Evolutionary conservation across 805 yeast genomes (phyloP), one percentile per base, ranked within the genome.

Genomic region (Lipomyces kockii): DNA sequence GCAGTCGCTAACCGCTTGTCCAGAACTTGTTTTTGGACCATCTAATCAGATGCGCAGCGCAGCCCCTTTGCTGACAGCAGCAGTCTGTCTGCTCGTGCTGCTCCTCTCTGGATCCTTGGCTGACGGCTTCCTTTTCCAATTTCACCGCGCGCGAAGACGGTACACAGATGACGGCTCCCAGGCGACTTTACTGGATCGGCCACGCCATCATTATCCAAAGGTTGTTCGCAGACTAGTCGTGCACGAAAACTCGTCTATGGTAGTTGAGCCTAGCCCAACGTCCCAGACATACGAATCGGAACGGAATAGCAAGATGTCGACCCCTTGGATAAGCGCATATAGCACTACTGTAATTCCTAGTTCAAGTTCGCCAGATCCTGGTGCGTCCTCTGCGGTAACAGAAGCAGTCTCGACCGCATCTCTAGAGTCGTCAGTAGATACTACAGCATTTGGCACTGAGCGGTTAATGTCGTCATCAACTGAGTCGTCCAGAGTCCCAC

Each of bases 171-270:
- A 39, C 46, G 61, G 34, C 20, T 52, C 63, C 37, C 37, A 60
- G 20, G 25, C 63, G 14, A 63, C 32, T 12, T 53, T 51, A 46
- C 60, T 46, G 35, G 66, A 55, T 5, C 63, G 63, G 3, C 63
- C 69, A 32, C 52, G 53, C 14, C 69, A 58, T 37, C 63, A 54
- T 43, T 37, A 51, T 32, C 61, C 65, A n/a, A 55, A 55, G 20
- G 61, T 35, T 20, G 60, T 59, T 7, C 65, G 62, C 9, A 49
- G 69, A 9, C 51, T 53, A 20, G 65, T 66, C 53, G 65, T 62
- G 11, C 69, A 64, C 58, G 65, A 59, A 53, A 61, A 62, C 29
- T 53, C 62, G 52, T 58, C 65, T 25, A 54, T 62, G 37, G 57
- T 51, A 25, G 8, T n/a, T 6, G 49, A 43, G 22, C 22, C 20